Base-by-base conservation (phyloP, 805 yeast genomes). In the Saturnispora zaruensis region DNA sequence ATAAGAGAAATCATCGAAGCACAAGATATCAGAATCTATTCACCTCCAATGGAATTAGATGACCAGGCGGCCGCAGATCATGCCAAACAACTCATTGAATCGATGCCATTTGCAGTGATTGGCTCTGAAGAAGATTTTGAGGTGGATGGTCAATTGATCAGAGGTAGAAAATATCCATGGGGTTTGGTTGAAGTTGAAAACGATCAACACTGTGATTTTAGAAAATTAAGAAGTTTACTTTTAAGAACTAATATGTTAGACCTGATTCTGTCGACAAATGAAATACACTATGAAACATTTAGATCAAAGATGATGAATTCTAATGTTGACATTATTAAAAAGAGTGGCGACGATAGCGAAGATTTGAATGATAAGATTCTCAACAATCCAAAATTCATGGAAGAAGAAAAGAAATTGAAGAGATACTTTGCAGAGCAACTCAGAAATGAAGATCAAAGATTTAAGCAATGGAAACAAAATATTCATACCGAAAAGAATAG, bases 391-490 rank as follows among this genome's bases (percentile, higher is more conserved):
- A 85, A 87, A 69, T 93, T 86, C 73, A 84, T 89, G 68, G 97
- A 93, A 69, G 98, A 91, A 67, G 99, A 93, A 69, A 93, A 87
- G 66, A 84, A 90, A 32, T 76, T 93, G 64, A 88, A 93, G 77
- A 84, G 86, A 70, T 86, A 86, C 67, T 93, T 93, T 71, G 91
- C 98, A 8, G 97, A 90, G 68, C 97, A 93, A 73, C 87, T 93
- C 53, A 90, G 91, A 72, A 86, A 86, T 44, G 99, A 93, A 72
- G 99, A 93, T 64, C 95, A 88, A 62, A 79, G 99, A 65, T 93
- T 93, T 69, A 87, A 95, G 74, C 96, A 91, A 74, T 93, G 99
- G 99, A 97, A 90, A 72, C 87, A 89, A 60, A 91, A 93, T 65
- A 87, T 93, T 59, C 93, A 89, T 58, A 88, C 87, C 59, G 97